phyloP scores from a whole-genome alignment of 1,284 basidiomycete species.

The Cryptococcus hybrid region DNA sequence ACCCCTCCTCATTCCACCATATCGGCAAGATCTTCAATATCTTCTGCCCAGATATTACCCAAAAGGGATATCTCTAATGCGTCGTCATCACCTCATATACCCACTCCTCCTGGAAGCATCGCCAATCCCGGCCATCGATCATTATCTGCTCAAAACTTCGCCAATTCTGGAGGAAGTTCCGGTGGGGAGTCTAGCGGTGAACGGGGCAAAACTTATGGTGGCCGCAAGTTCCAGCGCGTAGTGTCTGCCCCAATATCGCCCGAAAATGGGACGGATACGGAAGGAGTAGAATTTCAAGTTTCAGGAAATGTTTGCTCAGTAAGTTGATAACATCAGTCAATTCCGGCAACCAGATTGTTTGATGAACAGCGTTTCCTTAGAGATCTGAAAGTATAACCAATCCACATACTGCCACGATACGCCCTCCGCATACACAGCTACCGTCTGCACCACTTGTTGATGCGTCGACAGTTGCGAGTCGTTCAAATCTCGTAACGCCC shows the following conservation, averaged over 20 bases:
- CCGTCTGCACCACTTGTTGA: constrained; percentile 22
- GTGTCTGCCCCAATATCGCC: constrained; percentile 35
- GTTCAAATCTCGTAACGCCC: constrained; percentile 23
- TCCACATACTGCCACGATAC: constrained; percentile 19
- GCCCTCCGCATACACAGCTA: constrained; percentile 23
- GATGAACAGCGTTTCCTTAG: not conserved
- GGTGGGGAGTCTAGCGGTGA: not conserved
- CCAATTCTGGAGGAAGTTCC: constrained; percentile 2
- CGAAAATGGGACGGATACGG: not conserved
- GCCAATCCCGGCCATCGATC: not conserved
- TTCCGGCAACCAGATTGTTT: no score
- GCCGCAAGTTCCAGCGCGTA: constrained; percentile 26
- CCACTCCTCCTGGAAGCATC: constrained; percentile 23
- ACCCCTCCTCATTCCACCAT: constrained; percentile 10
- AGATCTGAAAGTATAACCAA: constrained; percentile 9
- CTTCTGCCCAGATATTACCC: constrained; percentile 26
- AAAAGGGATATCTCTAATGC: constrained; percentile 29
- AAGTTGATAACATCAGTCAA: no score
- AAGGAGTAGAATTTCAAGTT: no score
- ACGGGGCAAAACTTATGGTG: constrained; percentile 23
- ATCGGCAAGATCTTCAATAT: constrained; percentile 29
- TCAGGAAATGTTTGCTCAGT: no score
- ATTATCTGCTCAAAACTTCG: constrained; percentile 4
- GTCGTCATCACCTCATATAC: constrained; percentile 22
- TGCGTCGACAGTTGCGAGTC: constrained; percentile 1